Evolutionary conservation across 805 yeast species (phyloP), one percentile per base, ranked within the genome.

Genomic region (Monosporozyma aerobia): DNA sequence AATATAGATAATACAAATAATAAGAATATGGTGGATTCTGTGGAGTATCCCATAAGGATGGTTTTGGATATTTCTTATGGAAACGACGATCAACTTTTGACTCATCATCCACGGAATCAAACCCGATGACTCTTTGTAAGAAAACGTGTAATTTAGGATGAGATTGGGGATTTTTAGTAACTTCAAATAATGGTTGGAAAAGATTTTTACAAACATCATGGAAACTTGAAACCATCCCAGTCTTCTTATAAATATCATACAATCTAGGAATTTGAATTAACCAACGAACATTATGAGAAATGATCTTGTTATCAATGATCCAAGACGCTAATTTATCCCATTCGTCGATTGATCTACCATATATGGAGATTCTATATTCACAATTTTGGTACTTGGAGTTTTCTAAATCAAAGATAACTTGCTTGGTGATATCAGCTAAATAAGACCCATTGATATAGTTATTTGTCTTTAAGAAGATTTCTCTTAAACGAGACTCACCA

Each of bases 81-180:
- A 85, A 77, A 54, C 90, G 78, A 57, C 89, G 81, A 68, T 94
- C 99, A 44, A 80, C 79, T 68, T 95, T 94, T 10, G 96, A 87
- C 70, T 94, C 99, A 70, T 94, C 99, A 69, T 94, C 99, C 35
- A 94, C 99, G 4, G 97, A 88, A 70, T 94, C 99, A 69, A 94
- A 94, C 0, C 99, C 99, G 63, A 94, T 85, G 2, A 94, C 98
- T 61, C 99, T 79, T 72, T 90, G 95, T 60, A 94, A 72, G 68
- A 94, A 90, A 3, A 90, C 77, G 63, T 85, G 85, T 52, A 94
- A 75, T 67, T 94, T 94, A n/a, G 99, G 99, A 69, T 90, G 90
- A 7, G 84, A 77, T 51, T 77, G 59, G 9, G 99, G 99, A 67
- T 90, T 79, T 60, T 81, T 76, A 2, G 96, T 82, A 7, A 88